phyloP scores from a whole-genome alignment of 768 basidiomycete species.

The Naganishia friedmannii region DNA sequence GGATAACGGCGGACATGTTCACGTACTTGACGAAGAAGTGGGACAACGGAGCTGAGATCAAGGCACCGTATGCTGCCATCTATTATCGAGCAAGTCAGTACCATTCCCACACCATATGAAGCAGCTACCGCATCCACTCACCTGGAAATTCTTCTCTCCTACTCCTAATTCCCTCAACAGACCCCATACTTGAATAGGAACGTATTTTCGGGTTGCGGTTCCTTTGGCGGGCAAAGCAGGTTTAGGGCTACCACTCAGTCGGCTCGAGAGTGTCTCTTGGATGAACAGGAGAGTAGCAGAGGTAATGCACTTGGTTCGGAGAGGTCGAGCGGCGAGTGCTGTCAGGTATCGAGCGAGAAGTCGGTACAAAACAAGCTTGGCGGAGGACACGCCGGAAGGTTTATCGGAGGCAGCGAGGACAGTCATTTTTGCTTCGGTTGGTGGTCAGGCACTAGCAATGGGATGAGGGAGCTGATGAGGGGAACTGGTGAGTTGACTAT shows the following conservation, averaged over 20 bases:
- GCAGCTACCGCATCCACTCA: background rate
- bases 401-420: constrained; percentile 5
- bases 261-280: constrained; percentile 77
- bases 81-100: constrained; percentile 50
- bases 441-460: background rate
- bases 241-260: constrained; percentile 61
- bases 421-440: constrained; percentile 3
- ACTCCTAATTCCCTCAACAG: constrained; percentile 26
- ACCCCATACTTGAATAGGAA: constrained; percentile 19
- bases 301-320: constrained; percentile 77
- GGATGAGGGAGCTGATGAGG: too few relatives aligned
- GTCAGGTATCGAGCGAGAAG: constrained; percentile 58
- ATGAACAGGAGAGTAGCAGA: constrained; percentile 62
- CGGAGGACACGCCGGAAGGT: constrained; percentile 19
- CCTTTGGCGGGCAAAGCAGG: constrained; percentile 71
- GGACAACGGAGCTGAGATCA: constrained; percentile 75
- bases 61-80: constrained; percentile 60
- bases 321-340: constrained; percentile 66
- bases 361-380: constrained; percentile 27
- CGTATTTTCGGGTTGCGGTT: constrained; percentile 58
- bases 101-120: background rate
- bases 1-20: background rate
- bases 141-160: constrained; percentile 30
- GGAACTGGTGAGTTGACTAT: too few relatives aligned
- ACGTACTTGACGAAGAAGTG: constrained; percentile 62